Conservation (phyloP, 345 rosid genomes). For the Aethionema arabicum region DNA sequence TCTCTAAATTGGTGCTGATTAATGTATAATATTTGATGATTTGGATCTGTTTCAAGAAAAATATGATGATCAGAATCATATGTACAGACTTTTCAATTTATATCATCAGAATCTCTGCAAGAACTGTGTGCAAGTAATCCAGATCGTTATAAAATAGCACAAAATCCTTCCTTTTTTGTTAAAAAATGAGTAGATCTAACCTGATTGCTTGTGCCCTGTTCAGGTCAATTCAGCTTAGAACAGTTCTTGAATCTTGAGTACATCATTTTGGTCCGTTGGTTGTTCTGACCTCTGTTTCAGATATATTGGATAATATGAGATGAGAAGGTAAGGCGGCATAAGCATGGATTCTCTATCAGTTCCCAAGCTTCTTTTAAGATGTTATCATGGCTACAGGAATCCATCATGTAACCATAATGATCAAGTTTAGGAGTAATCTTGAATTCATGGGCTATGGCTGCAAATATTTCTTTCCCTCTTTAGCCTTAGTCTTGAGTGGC, state of each 20-base stretch:
- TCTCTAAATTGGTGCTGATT: neutral
- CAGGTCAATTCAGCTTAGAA: conserved; percentile 52
- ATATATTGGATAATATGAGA: conserved; percentile 60
- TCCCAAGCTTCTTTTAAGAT: conserved; percentile 41
- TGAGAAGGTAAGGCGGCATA: conserved; percentile 43
- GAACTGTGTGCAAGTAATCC: too few relatives aligned
- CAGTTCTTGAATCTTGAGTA: conserved; percentile 51
- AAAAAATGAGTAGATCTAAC: conserved; percentile 18
- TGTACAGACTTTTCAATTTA: too few relatives aligned
- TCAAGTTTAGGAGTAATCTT: conserved; percentile 42
- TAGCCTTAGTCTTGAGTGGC: conserved; percentile 51
- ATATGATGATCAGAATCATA: too few relatives aligned
- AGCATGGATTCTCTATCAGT: conserved; percentile 41
- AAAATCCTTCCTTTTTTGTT: too few relatives aligned
- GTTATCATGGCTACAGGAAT: conserved; percentile 45
- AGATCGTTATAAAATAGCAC: too few relatives aligned
- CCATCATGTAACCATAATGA: conserved; percentile 54
- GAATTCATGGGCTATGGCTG: conserved; percentile 39
- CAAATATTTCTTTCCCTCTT: conserved; percentile 44
- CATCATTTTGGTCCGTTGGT: conserved; percentile 41
- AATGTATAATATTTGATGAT: conserved; percentile 33
- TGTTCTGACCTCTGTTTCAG: conserved; percentile 46
- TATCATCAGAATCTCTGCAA: too few relatives aligned
- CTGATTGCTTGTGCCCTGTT: conserved; percentile 38
- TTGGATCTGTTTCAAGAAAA: neutral